These are phyloP conservation scores for Dactylonectria macrodidyma DNA, from an alignment of 2,329 filamentous ascomycete species.

Conservation along the genomic window DNA sequence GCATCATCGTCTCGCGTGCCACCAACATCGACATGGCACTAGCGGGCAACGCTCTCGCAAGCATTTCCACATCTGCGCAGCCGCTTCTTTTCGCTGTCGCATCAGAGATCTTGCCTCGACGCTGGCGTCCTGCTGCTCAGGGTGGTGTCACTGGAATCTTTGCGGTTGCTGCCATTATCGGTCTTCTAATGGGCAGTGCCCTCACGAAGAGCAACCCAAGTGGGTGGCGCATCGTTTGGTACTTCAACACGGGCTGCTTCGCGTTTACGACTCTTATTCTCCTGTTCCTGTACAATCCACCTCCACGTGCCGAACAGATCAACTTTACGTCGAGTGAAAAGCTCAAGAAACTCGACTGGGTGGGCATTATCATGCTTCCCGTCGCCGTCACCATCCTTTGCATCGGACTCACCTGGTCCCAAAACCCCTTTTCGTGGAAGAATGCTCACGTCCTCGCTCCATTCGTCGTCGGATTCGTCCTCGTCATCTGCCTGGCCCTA, in stretches of 20 bases:
- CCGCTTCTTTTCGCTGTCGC: not conserved
- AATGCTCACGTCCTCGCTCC: not conserved
- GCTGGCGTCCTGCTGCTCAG: not conserved
- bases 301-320: not conserved
- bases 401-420: slow-evolving; percentile 1
- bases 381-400: not conserved
- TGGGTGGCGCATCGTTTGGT: not conserved
- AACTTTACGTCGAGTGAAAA: not conserved
- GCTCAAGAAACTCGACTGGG: slow-evolving; percentile 3
- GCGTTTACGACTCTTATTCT: not conserved
- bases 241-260: not conserved
- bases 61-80: not conserved
- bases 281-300: not conserved
- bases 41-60: not conserved
- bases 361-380: slow-evolving; percentile 2
- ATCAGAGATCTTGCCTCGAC: slow-evolving; percentile 1
- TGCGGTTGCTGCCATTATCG: not conserved
- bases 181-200: not conserved
- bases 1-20: slow-evolving; percentile 1
- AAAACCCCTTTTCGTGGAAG: not conserved
- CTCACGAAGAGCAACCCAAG: not conserved
- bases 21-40: not conserved
- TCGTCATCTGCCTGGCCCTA: slow-evolving; percentile 1
- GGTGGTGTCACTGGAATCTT: not conserved
- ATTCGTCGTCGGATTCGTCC: not conserved